These are phyloP conservation scores for Dryas drummondii DNA, from an alignment of 306 rosid species.

Conservation along the genomic window DNA sequence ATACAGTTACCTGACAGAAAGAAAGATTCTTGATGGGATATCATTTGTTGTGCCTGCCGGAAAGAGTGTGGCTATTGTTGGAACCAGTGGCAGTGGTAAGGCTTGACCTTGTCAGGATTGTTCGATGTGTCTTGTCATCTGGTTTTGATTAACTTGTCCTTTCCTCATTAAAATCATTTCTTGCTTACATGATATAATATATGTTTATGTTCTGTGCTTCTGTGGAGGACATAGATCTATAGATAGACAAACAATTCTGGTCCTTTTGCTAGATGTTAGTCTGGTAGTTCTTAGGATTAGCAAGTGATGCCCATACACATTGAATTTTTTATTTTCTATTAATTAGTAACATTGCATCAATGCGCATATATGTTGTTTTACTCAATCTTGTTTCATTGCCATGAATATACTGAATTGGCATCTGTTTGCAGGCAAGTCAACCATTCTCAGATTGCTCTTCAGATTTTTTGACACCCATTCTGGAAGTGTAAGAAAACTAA, in stretches of 20 bases:
- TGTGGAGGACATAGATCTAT: neutral
- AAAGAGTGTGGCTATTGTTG: constrained; percentile 98
- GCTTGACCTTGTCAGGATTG: constrained; percentile 25
- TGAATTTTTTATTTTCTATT: neutral
- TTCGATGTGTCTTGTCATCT: neutral
- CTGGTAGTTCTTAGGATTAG: neutral
- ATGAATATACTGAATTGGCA: constrained; percentile 36
- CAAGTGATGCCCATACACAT: neutral
- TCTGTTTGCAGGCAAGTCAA: constrained; percentile 85
- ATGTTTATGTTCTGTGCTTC: neutral
- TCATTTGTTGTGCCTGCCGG: constrained; percentile 89
- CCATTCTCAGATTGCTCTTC: constrained; percentile 92
- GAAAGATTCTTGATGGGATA: constrained; percentile 93
- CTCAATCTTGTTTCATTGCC: constrained; percentile 11
- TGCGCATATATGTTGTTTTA: neutral
- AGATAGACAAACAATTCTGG: neutral
- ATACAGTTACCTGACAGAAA: constrained; percentile 73
- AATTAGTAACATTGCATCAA: neutral
- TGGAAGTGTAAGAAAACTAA: constrained; percentile 78
- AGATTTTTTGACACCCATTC: constrained; percentile 84
- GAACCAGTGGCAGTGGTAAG: constrained; percentile 99
- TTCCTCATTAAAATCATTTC: neutral
- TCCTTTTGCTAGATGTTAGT: neutral
- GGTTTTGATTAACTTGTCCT: neutral
- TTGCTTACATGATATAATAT: neutral